Evolutionary conservation across 306 rosid genomes (phyloP).

Genomic region (Cicer pinnatifidum): DNA sequence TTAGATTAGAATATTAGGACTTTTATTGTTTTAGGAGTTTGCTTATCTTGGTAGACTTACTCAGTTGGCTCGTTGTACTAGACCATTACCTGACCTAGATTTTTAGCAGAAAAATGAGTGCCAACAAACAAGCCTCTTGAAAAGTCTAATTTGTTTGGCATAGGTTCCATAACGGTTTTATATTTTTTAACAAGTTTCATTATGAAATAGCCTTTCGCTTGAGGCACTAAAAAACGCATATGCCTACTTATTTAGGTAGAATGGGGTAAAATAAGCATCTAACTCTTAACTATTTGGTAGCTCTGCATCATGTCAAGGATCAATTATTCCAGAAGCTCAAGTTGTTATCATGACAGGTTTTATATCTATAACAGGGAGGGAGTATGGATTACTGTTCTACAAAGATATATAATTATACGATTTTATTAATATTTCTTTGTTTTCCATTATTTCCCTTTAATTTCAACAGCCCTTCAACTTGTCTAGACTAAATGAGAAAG

Average conservation of each 20-base stretch:
- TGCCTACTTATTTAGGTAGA: neutral
- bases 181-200: neutral
- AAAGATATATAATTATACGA: conserved; percentile 5
- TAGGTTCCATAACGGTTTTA: neutral
- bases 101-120: neutral
- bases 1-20: conserved; percentile 36
- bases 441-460: neutral
- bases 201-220: neutral
- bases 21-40: conserved; percentile 21
- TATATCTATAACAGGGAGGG: neutral
- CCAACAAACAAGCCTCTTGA: neutral
- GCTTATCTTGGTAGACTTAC: neutral
- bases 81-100: conserved; percentile 8
- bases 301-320: neutral
- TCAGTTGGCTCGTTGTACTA: conserved; percentile 8
- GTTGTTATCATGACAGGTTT: neutral
- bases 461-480: conserved; percentile 12
- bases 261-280: neutral
- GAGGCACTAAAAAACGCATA: neutral
- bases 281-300: conserved; percentile 4
- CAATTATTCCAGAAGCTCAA: neutral
- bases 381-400: conserved; percentile 4
- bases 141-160: conserved; percentile 11
- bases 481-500: conserved; percentile 8
- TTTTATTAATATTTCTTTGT: conserved; percentile 10